Base-by-base conservation (phyloP, 2,329 filamentous ascomycete genomes). In the Penicillium sp. region DNA sequence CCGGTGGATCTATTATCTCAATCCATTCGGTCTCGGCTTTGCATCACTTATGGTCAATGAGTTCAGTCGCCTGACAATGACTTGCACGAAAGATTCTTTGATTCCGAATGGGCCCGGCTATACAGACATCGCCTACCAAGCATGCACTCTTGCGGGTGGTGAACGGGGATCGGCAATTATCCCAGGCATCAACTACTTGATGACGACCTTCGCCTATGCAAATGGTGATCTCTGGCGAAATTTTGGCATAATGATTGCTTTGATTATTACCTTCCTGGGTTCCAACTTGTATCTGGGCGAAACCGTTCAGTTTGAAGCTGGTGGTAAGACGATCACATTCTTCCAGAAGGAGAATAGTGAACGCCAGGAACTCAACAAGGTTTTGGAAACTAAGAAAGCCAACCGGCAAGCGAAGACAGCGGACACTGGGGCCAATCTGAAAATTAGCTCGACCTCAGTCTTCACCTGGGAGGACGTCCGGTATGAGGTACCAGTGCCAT, bases 31-130 rank as follows among this genome's bases (percentile, higher is more conserved):
- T 50, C 83, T 95, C 2, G 86, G 88, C 0, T 96, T 97, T 73
- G 85, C 89, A 12, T 82, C 88, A 1, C 77, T 97, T 77, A 95
- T 96, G 91, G 87, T 91, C 70, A 97, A 96, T 71, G 93, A 97
- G 72, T 96, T 97, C 70, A 83, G 84, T 38, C 79, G 85, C 12
- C 81, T 91, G 45, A 83, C 88, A 30, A 81, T 96, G 73, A 87
- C 84, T 0, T 97, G 93, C 71, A 86, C 85, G 0, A 81, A 82
- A 1, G 83, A 85, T 49, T 91, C 87, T 0, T 79, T 96, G 4
- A 83, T 96, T 22, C 92, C 92, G 0, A 85, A 82, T 3, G 92
- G 92, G 0, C 82, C 86, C 0, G 86, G 84, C 0, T 96, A 96
- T 69, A 81, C 79, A 61, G 84, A 93, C 63, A 88, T 93, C 70